Evolutionary conservation across 768 basidiomycete genomes (phyloP).

Genomic region (Pisolithus orientalis): DNA sequence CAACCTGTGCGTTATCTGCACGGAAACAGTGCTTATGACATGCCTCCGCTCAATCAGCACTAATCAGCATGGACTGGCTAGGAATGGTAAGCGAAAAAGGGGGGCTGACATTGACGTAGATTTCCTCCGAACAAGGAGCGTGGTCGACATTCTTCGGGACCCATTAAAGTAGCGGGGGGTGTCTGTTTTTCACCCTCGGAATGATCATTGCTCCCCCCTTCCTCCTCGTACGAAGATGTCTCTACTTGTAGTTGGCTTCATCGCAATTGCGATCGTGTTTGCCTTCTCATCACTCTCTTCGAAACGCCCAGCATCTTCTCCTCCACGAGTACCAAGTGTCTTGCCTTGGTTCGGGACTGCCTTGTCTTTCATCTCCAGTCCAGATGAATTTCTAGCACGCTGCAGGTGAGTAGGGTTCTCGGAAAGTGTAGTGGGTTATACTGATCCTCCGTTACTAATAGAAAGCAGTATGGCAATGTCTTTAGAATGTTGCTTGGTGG

Average conservation of each 20-base stretch:
- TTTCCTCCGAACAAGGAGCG: too few relatives aligned
- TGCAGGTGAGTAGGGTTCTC: conserved; percentile 12
- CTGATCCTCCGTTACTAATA: conserved; percentile 2
- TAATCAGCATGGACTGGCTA: too few relatives aligned
- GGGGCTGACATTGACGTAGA: too few relatives aligned
- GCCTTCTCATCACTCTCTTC: neutral
- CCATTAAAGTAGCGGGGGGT: too few relatives aligned
- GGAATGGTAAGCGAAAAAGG: too few relatives aligned
- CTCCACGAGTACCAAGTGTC: conserved; percentile 8
- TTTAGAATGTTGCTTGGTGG: conserved; percentile 15
- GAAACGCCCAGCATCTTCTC: neutral
- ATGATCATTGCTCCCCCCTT: too few relatives aligned
- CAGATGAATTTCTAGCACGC: conserved; percentile 9
- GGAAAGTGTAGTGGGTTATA: neutral
- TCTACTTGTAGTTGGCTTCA: neutral
- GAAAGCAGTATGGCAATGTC: conserved; percentile 9
- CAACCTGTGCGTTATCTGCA: too few relatives aligned
- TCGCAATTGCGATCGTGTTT: neutral
- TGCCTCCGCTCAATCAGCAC: too few relatives aligned
- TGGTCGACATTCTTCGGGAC: too few relatives aligned
- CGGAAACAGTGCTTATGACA: too few relatives aligned
- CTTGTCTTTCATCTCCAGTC: conserved; percentile 10
- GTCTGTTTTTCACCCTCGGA: too few relatives aligned
- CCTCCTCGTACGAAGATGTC: neutral
- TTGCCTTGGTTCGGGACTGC: conserved; percentile 14